Evolutionary conservation across 495 filamentous ascomycete genomes (phyloP), one percentile per base, ranked within the genome.

Genomic region (Aspergillus homomorphus): DNA sequence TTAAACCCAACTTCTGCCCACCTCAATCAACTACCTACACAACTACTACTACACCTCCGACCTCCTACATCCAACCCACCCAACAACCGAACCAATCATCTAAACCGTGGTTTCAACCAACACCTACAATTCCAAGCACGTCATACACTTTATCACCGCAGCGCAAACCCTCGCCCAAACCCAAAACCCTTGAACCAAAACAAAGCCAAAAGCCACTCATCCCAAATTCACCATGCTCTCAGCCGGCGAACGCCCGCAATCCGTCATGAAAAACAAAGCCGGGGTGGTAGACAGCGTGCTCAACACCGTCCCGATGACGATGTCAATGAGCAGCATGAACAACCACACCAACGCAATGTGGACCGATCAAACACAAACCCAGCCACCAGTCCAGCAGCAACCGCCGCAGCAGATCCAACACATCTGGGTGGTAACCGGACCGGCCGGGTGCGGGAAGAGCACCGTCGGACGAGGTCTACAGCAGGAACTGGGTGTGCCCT

Each of bases 371-470:
- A 26, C 56, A 23, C 33, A 38, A 12, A 5, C 2, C 1, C 16
- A 30, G 22, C 24, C 22, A 14, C 23, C 55, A 66, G 18, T 57
- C 66, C 0, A 44, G 4, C 33, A 5, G 12, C 33, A 2, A 12
- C 33, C 8, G 10, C 26, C 4, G 10, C 26, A 62, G 1, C 61
- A 67, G 16, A 71, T 85, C 59, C 89, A 89, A 61, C 92, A 97
- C 70, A 96, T 99, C 71, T 96, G 90, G 88, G 85, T 98, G 61
- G 90, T 99, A n/a, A 96, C 94, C 0, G 95, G 95, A 7, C 95
- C 95, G 16, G 92, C 95, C 18, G 95, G 95, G 15, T 96, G 92
- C 65, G 95, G 95, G 43, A 99, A 99, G 77, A 95, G 87, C 65
- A 96, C 94, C 14, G 87, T 98, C 45, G 95, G 91, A 53, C 79